These are phyloP conservation scores for Saksenaea vasiformis DNA, from an alignment of 371 early-diverging fungal species.

Conservation along the genomic window DNA sequence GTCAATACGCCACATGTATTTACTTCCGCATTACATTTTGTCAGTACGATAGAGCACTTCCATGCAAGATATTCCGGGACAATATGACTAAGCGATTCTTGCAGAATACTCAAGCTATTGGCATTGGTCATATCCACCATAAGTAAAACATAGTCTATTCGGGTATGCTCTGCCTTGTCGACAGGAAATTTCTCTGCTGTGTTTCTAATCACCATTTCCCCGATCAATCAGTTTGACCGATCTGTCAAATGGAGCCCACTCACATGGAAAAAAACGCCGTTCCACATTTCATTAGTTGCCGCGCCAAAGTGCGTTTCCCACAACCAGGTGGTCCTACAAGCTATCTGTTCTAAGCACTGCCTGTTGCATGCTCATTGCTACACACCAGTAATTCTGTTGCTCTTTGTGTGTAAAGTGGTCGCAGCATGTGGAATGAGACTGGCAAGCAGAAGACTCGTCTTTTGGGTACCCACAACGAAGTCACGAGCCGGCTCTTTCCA, in stretches of 20 bases:
- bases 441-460: background rate
- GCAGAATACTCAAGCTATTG: constrained; percentile 15
- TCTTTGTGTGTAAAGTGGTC: constrained; percentile 36
- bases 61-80: constrained; percentile 18
- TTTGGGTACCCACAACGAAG: too few species aligned
- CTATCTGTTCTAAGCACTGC: constrained; percentile 11
- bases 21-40: constrained; percentile 27
- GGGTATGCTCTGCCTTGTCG: constrained; percentile 5
- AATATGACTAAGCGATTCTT: constrained; percentile 12
- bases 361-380: background rate
- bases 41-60: constrained; percentile 28
- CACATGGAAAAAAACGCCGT: constrained; percentile 35
- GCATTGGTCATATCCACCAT: constrained; percentile 35
- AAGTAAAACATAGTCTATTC: constrained; percentile 29
- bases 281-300: constrained; percentile 22
- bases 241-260: background rate
- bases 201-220: constrained; percentile 12
- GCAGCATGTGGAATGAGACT: constrained; percentile 16
- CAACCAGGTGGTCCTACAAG: constrained; percentile 32
- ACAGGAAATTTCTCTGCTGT: constrained; percentile 18
- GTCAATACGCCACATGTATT: background rate
- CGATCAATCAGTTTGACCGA: background rate
- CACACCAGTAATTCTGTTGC: constrained; percentile 36
- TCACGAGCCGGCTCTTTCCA: too few species aligned
- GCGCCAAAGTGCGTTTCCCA: constrained; percentile 38